Percentiles rank a stretch among this genome's conserved stretches.
Conservation (phyloP, 2,329 filamentous ascomycete species). For the Bipolaris gigantea region DNA sequence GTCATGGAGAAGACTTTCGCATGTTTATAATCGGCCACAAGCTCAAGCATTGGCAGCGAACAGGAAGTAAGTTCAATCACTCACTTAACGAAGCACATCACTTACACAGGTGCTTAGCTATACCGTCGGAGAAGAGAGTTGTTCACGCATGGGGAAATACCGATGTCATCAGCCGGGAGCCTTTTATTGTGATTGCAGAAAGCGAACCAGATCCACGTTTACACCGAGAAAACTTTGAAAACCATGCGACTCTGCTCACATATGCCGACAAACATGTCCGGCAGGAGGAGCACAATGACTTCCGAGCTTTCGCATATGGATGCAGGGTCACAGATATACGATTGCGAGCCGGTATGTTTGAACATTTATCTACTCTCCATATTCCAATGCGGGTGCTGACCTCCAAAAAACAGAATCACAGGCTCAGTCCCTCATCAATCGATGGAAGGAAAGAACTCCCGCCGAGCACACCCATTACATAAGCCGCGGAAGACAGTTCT, state of each 20-base stretch:
- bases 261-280: neutral
- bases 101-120: neutral
- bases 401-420: neutral
- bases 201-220: neutral
- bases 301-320: neutral
- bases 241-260: neutral
- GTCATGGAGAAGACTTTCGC: neutral
- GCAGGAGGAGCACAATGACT: neutral
- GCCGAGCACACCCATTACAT: neutral
- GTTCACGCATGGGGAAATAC: neutral
- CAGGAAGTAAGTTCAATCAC: neutral
- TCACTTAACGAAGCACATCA: neutral
- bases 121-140: neutral
- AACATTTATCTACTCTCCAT: too few relatives aligned
- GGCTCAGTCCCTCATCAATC: neutral
- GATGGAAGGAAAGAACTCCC: neutral
- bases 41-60: neutral
- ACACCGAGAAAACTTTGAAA: neutral
- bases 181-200: neutral
- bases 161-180: neutral
- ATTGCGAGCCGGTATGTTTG: neutral
- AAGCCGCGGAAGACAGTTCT: neutral
- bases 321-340: neutral
- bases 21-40: neutral
- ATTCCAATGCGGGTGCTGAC: neutral